phyloP scores from a whole-genome alignment of 1,284 basidiomycete species.

The Trichosporon ovoides region DNA sequence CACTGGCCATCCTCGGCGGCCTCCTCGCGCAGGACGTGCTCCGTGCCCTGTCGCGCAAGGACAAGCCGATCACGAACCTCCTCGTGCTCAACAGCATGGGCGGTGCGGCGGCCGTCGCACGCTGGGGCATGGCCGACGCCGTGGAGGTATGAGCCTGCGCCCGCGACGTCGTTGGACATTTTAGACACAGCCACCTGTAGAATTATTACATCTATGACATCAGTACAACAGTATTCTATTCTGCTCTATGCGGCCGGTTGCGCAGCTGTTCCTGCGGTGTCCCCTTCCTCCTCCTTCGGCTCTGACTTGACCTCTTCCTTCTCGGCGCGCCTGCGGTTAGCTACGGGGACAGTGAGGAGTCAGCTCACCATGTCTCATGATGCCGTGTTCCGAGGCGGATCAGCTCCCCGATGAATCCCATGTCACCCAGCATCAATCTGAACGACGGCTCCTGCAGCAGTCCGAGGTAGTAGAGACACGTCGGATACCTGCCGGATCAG shows the following conservation, averaged over 20 bases:
- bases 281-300: not conserved
- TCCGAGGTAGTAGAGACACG: constrained; percentile 40
- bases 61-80: constrained; percentile 87
- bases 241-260: not conserved
- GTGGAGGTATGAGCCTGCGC: not conserved
- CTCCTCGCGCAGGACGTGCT: constrained; percentile 91
- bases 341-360: not conserved
- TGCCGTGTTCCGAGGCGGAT: constrained; percentile 34
- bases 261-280: not conserved
- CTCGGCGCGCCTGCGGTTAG: constrained; percentile 11
- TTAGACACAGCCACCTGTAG: not conserved
- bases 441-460: constrained; percentile 35
- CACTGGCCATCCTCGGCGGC: constrained; percentile 88
- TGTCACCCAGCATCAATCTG: constrained; percentile 32
- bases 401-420: constrained; percentile 34
- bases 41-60: constrained; percentile 81
- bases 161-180: constrained; percentile 9
- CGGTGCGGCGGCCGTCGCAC: constrained; percentile 41
- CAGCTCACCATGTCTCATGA: constrained; percentile 43
- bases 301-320: constrained; percentile 6
- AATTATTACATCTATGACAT: constrained; percentile 11
- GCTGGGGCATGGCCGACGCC: constrained; percentile 34
- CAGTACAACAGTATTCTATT: constrained; percentile 20
- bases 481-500: constrained; percentile 35
- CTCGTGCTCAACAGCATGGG: constrained; percentile 78